Evolutionary conservation across 805 yeast species (phyloP).

Genomic region (Candida qinlingensis): DNA sequence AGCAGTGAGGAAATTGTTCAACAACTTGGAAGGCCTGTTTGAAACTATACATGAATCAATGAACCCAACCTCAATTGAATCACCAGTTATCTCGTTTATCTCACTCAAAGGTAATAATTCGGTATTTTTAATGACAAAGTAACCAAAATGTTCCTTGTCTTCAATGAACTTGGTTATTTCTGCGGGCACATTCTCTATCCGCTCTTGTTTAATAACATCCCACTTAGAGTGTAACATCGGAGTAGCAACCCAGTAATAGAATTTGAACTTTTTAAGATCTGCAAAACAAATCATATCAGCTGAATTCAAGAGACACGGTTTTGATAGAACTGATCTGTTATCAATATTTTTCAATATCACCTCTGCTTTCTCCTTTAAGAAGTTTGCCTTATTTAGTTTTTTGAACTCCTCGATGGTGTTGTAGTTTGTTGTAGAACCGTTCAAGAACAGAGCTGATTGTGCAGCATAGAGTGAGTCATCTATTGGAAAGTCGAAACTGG

Average conservation of each 20-base stretch:
- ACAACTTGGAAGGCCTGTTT: constrained; percentile 43
- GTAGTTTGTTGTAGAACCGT: constrained; percentile 50
- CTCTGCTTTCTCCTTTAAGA: constrained; percentile 41
- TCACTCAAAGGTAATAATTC: constrained; percentile 12
- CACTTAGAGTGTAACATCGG: constrained; percentile 60
- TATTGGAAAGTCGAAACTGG: constrained; percentile 26
- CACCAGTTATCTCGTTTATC: constrained; percentile 10
- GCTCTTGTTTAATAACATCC: constrained; percentile 22
- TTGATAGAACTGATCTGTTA: constrained; percentile 29
- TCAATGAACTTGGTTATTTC: constrained; percentile 11
- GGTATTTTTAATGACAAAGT: constrained; percentile 24
- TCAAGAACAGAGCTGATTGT: constrained; percentile 18
- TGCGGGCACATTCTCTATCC: constrained; percentile 9
- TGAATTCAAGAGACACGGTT: constrained; percentile 36
- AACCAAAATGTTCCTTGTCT: constrained; percentile 15
- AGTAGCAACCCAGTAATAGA: constrained; percentile 84
- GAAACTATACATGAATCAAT: constrained; percentile 34
- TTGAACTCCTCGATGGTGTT: constrained; percentile 89
- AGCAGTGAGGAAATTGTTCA: constrained; percentile 53
- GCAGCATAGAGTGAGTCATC: constrained; percentile 15
- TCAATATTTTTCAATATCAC: constrained; percentile 26
- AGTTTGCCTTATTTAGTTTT: constrained; percentile 51
- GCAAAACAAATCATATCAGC: constrained; percentile 66
- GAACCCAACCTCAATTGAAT: constrained; percentile 24
- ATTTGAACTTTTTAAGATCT: constrained; percentile 84